These are phyloP conservation scores for Globisporangium emineosum DNA, from an alignment of 352 stramenopile species.

Conservation along the genomic window DNA sequence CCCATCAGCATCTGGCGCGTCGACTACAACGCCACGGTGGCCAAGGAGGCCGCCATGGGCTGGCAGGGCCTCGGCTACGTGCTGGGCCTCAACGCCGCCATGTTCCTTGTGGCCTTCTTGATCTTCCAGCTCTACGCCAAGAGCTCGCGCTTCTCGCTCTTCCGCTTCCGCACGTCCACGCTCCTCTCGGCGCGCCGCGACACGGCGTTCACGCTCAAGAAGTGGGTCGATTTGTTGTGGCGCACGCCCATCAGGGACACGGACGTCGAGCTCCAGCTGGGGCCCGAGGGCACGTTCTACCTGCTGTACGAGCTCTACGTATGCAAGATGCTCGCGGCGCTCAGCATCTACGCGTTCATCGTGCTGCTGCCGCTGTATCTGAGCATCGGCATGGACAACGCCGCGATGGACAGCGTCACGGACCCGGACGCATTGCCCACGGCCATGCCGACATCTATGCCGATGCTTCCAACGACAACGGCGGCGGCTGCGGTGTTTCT, in stretches of 20 bases:
- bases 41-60: conserved; percentile 67
- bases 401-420: conserved; percentile 3
- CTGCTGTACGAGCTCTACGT: conserved; percentile 83
- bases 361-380: conserved; percentile 76
- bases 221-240: conserved; percentile 71
- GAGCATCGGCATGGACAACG: conserved; percentile 39
- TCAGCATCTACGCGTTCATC: conserved; percentile 65
- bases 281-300: conserved; percentile 82
- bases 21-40: conserved; percentile 79
- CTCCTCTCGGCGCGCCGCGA: conserved; percentile 32
- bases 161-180: conserved; percentile 56
- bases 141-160: conserved; percentile 74
- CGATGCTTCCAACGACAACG: conserved; percentile 9
- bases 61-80: conserved; percentile 82
- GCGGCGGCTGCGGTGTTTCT: not conserved
- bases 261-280: conserved; percentile 57
- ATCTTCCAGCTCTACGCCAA: conserved; percentile 66
- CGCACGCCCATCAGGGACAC: conserved; percentile 66
- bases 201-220: conserved; percentile 45
- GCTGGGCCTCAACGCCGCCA: conserved; percentile 60
- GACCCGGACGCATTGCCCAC: conserved; percentile 4
- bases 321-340: conserved; percentile 48
- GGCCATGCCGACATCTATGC: not conserved
- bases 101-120: conserved; percentile 60
- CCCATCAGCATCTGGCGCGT: conserved; percentile 68